Evolutionary conservation across 2,329 filamentous ascomycete species (phyloP).

Genomic region (Claviceps spartinae): DNA sequence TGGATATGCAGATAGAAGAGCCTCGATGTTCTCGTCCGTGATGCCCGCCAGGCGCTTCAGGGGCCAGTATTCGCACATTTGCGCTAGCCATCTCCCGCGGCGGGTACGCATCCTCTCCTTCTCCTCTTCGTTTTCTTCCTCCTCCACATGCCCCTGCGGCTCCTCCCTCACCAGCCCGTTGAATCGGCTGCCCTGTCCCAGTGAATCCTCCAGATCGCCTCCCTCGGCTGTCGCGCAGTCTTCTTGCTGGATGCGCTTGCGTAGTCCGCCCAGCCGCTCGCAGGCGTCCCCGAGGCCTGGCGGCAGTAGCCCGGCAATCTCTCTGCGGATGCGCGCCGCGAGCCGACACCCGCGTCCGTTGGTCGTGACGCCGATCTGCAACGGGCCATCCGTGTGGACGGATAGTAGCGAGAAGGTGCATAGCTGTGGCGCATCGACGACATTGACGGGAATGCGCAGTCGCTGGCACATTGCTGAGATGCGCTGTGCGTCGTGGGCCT

Average conservation of each 20-base stretch:
- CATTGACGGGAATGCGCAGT: slow-evolving; percentile 82
- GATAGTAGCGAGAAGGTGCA: slow-evolving; percentile 86
- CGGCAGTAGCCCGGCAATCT: slow-evolving; percentile 72
- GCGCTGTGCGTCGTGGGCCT: slow-evolving; percentile 35
- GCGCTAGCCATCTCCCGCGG: slow-evolving; percentile 82
- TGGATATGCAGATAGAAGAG: slow-evolving; percentile 61
- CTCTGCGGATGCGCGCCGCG: slow-evolving; percentile 74
- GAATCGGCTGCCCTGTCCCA: slow-evolving; percentile 67
- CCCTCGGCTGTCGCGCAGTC: slow-evolving; percentile 31
- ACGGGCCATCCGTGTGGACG: slow-evolving; percentile 75
- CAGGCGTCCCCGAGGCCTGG: slow-evolving; percentile 63
- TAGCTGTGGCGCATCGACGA: slow-evolving; percentile 72
- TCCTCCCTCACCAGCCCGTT: slow-evolving; percentile 69
- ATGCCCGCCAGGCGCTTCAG: slow-evolving; percentile 68
- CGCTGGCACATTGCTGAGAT: slow-evolving; percentile 65
- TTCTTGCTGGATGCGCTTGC: slow-evolving; percentile 60
- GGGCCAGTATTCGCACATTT: slow-evolving; percentile 99
- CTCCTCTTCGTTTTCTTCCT: slow-evolving; percentile 37
- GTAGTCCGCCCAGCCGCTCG: slow-evolving; percentile 58
- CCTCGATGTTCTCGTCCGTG: slow-evolving; percentile 64
- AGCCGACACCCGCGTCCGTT: slow-evolving; percentile 92
- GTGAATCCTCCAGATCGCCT: slow-evolving; percentile 41
- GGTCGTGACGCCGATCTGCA: slow-evolving; percentile 91
- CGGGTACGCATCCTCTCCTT: slow-evolving; percentile 46
- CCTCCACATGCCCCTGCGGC: slow-evolving; percentile 26